These are phyloP conservation scores for Globisporangium irregulare DNA, from an alignment of 352 stramenopile species.

Conservation along the genomic window DNA sequence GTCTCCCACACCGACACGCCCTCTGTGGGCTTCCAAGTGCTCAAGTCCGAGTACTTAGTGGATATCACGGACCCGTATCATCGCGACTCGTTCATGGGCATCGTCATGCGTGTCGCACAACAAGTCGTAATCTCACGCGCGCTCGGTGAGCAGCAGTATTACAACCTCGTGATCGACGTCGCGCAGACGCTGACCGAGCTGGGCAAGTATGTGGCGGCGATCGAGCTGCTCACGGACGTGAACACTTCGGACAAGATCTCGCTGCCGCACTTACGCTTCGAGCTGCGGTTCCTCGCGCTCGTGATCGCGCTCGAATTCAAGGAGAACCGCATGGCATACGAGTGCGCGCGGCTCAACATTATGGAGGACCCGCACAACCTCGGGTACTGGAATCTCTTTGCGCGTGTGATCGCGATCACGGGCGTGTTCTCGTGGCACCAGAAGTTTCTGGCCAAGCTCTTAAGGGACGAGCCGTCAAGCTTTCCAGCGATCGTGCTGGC, in stretches of 20 bases:
- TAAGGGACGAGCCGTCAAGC: constrained; percentile 72
- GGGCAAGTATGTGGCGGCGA: constrained; percentile 79
- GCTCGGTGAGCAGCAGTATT: constrained; percentile 71
- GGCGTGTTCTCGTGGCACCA: constrained; percentile 87
- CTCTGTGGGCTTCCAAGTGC: constrained; percentile 70
- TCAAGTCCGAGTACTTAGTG: constrained; percentile 82
- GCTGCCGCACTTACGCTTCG: constrained; percentile 65
- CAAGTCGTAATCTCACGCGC: constrained; percentile 78
- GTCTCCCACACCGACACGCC: constrained; percentile 58
- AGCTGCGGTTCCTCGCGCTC: constrained; percentile 80
- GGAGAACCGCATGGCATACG: constrained; percentile 86
- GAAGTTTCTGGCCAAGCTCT: constrained; percentile 81
- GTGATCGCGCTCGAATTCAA: constrained; percentile 83
- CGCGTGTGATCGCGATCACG: constrained; percentile 77
- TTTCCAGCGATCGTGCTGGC: constrained; percentile 80
- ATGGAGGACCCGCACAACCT: constrained; percentile 80
- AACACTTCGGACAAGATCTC: constrained; percentile 86
- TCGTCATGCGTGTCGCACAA: constrained; percentile 81
- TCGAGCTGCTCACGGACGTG: constrained; percentile 83
- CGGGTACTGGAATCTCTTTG: constrained; percentile 86
- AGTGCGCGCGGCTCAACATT: constrained; percentile 84
- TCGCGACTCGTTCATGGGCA: constrained; percentile 80
- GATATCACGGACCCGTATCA: constrained; percentile 72
- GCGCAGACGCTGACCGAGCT: constrained; percentile 74
- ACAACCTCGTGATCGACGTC: constrained; percentile 77